These are phyloP conservation scores for Nitzschia sp. DNA, from an alignment of 108 stramenopile species.

Conservation along the genomic window DNA sequence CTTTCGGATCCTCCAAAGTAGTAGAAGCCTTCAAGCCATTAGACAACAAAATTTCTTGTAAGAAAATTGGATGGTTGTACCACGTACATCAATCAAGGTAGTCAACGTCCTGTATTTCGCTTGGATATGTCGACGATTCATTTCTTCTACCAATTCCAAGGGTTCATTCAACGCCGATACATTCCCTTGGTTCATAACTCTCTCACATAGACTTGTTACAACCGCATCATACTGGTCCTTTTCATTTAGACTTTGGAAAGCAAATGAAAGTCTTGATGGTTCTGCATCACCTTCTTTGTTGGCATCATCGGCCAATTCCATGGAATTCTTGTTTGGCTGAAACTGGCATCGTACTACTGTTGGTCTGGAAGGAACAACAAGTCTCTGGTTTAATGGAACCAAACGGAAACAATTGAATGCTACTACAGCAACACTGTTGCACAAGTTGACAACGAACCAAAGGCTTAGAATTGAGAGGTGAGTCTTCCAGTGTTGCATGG, in stretches of 20 bases:
- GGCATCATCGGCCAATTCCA: not conserved
- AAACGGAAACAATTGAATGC: too few species aligned
- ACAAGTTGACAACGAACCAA: too few species aligned
- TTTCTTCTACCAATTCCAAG: slow-evolving; percentile 73
- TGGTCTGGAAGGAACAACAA: too few species aligned
- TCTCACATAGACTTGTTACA: slow-evolving; percentile 82
- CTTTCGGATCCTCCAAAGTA: slow-evolving; percentile 62
- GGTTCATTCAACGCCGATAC: slow-evolving; percentile 59
- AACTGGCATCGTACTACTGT: too few species aligned
- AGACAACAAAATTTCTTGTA: not conserved
- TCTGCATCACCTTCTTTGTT: slow-evolving; percentile 6
- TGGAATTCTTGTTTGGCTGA: too few species aligned
- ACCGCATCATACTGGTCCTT: slow-evolving; percentile 86
- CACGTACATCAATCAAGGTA: slow-evolving; percentile 81
- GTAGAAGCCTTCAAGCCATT: slow-evolving; percentile 55
- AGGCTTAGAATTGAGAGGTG: too few species aligned
- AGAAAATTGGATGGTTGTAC: not conserved
- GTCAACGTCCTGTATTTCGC: slow-evolving; percentile 69
- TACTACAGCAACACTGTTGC: too few species aligned
- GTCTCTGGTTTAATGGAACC: too few species aligned
- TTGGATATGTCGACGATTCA: slow-evolving; percentile 64
- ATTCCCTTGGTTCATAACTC: slow-evolving; percentile 57
- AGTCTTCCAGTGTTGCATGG: too few species aligned
- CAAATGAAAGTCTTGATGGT: slow-evolving; percentile 56
- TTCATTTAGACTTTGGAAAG: slow-evolving; percentile 66